Conservation (phyloP, 1,284 basidiomycete species). For the Irpex sp. region DNA sequence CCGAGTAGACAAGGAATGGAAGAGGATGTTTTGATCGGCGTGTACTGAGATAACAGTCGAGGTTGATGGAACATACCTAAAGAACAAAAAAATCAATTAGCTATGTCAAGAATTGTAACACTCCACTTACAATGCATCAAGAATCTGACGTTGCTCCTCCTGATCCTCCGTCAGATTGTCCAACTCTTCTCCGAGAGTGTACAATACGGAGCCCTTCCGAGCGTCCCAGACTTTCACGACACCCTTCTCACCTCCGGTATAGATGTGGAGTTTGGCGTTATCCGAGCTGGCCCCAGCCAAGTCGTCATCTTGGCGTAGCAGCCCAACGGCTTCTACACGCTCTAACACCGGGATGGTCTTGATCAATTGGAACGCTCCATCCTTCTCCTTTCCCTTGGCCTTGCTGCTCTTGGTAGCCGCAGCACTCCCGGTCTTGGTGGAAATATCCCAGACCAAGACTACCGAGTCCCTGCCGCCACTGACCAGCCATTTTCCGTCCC, state of each 20-base stretch:
- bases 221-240: conserved; percentile 83
- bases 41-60: conserved; percentile 85
- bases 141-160: conserved; percentile 77
- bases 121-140: conserved; percentile 61
- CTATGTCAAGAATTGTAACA: conserved; percentile 10
- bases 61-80: conserved; percentile 63
- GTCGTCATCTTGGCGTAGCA: conserved; percentile 53
- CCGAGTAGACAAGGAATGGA: conserved; percentile 69
- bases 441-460: conserved; percentile 85
- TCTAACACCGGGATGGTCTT: conserved; percentile 87
- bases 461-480: conserved; percentile 91
- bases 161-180: conserved; percentile 47
- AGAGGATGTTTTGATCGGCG: conserved; percentile 95
- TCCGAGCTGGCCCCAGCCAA: conserved; percentile 40
- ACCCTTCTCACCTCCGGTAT: conserved; percentile 89
- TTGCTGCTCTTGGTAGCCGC: conserved; percentile 34
- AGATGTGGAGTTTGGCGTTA: conserved; percentile 56
- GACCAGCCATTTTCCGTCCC: conserved; percentile 82
- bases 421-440: conserved; percentile 27
- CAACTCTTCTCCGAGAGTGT: conserved; percentile 54
- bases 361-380: conserved; percentile 52
- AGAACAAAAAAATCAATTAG: background rate
- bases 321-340: conserved; percentile 82
- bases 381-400: conserved; percentile 49
- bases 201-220: conserved; percentile 58